These are phyloP conservation scores for Artemisia annua DNA, from an alignment of 129 eudicot genomes.

Conservation along the genomic window DNA sequence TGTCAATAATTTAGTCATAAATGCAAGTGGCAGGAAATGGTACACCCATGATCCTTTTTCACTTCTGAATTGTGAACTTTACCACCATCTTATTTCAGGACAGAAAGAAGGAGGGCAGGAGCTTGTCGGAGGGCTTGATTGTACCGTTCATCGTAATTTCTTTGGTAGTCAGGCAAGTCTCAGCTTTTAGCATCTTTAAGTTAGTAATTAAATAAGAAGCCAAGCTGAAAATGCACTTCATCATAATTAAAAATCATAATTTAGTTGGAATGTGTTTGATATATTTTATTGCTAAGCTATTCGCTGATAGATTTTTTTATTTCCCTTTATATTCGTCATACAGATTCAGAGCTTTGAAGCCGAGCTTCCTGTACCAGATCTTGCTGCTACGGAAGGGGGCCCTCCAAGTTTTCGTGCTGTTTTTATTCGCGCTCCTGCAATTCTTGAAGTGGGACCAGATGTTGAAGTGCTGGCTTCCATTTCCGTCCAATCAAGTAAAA, in stretches of 20 bases:
- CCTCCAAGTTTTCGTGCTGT: slow-evolving; percentile 88
- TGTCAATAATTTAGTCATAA: too few species aligned
- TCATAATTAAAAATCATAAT: background rate
- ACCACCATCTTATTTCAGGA: slow-evolving; percentile 47
- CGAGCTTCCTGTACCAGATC: slow-evolving; percentile 66
- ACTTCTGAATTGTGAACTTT: background rate
- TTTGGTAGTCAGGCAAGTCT: slow-evolving; percentile 90
- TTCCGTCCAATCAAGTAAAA: slow-evolving; percentile 45
- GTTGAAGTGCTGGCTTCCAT: slow-evolving; percentile 87
- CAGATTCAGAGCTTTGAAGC: slow-evolving; percentile 97
- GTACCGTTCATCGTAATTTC: slow-evolving; percentile 90
- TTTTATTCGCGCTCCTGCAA: slow-evolving; percentile 95
- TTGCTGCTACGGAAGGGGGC: slow-evolving; percentile 86
- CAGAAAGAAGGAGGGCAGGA: slow-evolving; percentile 95
- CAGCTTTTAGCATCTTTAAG: background rate
- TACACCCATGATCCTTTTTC: background rate
- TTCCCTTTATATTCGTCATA: background rate
- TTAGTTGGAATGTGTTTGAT: background rate
- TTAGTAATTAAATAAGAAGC: background rate
- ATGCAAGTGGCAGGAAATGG: too few species aligned
- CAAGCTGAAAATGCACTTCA: background rate
- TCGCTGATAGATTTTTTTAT: background rate
- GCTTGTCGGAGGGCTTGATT: slow-evolving; percentile 91
- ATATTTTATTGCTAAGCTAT: background rate
- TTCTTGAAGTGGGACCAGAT: slow-evolving; percentile 89